Conservation (phyloP, 2,329 filamentous ascomycete genomes). For the Ceratocystis eucalypticola region DNA sequence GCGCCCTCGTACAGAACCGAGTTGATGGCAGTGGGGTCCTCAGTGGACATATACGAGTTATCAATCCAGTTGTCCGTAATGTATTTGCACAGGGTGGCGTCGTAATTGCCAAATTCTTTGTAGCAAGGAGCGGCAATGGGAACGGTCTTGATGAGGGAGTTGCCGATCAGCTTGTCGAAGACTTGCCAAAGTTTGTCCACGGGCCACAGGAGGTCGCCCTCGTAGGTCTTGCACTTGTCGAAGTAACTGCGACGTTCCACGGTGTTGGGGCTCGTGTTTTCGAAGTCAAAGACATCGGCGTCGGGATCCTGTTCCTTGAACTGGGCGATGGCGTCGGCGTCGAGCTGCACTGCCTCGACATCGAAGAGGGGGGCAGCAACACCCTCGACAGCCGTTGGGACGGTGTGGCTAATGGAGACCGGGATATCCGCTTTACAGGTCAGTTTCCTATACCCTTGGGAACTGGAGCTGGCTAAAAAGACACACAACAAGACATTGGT, state of each 20-base stretch:
- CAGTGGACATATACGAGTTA: slow-evolving; percentile 18
- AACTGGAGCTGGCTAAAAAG: not conserved
- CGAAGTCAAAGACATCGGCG: slow-evolving; percentile 14
- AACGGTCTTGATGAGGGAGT: slow-evolving; percentile 25
- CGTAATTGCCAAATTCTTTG: slow-evolving; percentile 20
- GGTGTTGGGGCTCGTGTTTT: slow-evolving; percentile 4
- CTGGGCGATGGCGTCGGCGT: slow-evolving; percentile 4
- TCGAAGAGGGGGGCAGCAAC: slow-evolving; percentile 9
- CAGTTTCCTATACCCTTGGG: slow-evolving; percentile 3
- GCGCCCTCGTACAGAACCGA: slow-evolving; percentile 21
- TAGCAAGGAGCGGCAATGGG: slow-evolving; percentile 26
- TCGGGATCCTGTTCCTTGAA: slow-evolving; percentile 9
- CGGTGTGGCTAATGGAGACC: slow-evolving; percentile 11
- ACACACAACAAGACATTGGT: not conserved
- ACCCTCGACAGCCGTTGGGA: not conserved
- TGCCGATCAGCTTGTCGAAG: slow-evolving; percentile 24
- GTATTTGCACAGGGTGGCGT: slow-evolving; percentile 24
- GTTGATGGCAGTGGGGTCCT: slow-evolving; percentile 21
- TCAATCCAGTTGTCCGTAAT: slow-evolving; percentile 22
- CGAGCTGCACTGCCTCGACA: slow-evolving; percentile 13
- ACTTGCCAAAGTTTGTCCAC: slow-evolving; percentile 24
- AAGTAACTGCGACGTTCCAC: slow-evolving; percentile 4
- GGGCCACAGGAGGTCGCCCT: slow-evolving; percentile 25
- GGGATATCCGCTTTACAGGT: slow-evolving; percentile 14
- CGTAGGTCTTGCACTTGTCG: slow-evolving; percentile 24